A percentile compares a stretch with the other conserved stretches of the same genome.
These are phyloP conservation scores for Myxozyma kluyveri DNA, from an alignment of 805 yeast genomes.

Conservation along the genomic window DNA sequence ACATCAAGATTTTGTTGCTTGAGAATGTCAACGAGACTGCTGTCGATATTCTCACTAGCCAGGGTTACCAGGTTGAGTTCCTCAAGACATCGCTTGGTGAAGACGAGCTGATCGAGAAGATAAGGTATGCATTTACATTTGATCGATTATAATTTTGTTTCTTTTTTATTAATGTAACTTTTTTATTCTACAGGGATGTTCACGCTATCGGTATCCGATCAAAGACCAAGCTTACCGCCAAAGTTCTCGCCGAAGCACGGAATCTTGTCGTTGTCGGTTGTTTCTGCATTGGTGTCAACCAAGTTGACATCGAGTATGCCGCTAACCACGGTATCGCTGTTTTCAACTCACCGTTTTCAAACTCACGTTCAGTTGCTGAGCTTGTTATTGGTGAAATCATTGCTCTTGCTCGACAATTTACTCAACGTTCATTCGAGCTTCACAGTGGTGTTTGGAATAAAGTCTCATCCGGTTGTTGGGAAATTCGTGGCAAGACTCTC, in stretches of 20 bases:
- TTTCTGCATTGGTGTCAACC: slow-evolving; percentile 99
- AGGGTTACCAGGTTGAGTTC: slow-evolving; percentile 97
- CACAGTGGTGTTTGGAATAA: slow-evolving; percentile 98
- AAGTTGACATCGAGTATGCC: slow-evolving; percentile 88
- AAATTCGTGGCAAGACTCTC: slow-evolving; percentile 95
- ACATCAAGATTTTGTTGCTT: slow-evolving; percentile 81
- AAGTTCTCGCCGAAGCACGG: slow-evolving; percentile 78
- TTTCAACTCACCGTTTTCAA: slow-evolving; percentile 97
- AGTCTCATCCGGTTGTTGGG: slow-evolving; percentile 95
- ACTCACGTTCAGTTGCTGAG: slow-evolving; percentile 98
- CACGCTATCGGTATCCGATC: slow-evolving; percentile 99
- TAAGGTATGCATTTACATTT: slow-evolving; percentile 43
- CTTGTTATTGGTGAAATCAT: slow-evolving; percentile 93
- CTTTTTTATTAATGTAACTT: neutral
- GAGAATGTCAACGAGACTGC: slow-evolving; percentile 96
- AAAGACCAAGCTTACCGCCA: slow-evolving; percentile 82
- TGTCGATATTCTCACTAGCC: slow-evolving; percentile 72
- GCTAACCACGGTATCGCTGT: slow-evolving; percentile 93
- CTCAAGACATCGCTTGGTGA: slow-evolving; percentile 85
- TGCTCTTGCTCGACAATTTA: slow-evolving; percentile 90
- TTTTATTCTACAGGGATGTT: slow-evolving; percentile 49
- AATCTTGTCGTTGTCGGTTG: slow-evolving; percentile 91
- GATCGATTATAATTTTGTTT: no score
- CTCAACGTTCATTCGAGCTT: slow-evolving; percentile 93
- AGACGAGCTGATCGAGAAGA: slow-evolving; percentile 90